Conservation (phyloP, 148 eudicot genomes). For the Rhododendron williamsianum region DNA sequence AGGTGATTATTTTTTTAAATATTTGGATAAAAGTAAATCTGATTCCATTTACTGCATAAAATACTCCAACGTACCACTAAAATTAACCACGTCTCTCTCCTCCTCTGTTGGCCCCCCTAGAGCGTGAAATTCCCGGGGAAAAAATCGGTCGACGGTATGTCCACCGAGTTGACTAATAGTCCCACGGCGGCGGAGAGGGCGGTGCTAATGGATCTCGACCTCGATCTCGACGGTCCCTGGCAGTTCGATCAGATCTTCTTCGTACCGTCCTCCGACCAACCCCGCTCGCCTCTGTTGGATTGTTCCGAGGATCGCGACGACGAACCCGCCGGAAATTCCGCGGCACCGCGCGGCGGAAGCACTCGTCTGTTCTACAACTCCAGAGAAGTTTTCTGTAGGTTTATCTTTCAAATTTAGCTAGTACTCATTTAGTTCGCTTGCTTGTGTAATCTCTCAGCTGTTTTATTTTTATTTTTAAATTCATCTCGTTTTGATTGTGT, state of each 20-base stretch:
- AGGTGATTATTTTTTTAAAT: too few relatives aligned
- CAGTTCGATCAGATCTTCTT: slow-evolving; percentile 62
- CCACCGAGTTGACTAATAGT: not conserved
- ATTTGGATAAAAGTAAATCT: too few relatives aligned
- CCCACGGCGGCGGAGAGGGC: slow-evolving; percentile 7
- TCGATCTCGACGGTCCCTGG: slow-evolving; percentile 72
- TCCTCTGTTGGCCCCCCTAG: not conserved
- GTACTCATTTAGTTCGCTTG: not conserved
- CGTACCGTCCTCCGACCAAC: slow-evolving; percentile 44
- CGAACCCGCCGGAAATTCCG: slow-evolving; percentile 4
- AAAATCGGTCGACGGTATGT: not conserved
- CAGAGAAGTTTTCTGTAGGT: slow-evolving; percentile 33
- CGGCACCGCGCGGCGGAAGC: slow-evolving; percentile 15
- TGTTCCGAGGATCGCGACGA: slow-evolving; percentile 39
- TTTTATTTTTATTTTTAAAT: too few relatives aligned
- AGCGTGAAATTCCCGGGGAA: not conserved
- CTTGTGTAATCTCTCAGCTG: not conserved
- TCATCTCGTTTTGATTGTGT: not conserved
- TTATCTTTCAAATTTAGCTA: not conserved
- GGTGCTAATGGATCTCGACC: slow-evolving; percentile 59
- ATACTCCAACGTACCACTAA: too few relatives aligned
- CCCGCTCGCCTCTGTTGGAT: slow-evolving; percentile 69
- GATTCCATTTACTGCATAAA: too few relatives aligned
- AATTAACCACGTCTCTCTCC: too few relatives aligned
- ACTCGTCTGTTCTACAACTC: slow-evolving; percentile 26